Evolutionary conservation across 768 basidiomycete species (phyloP).

Genomic region (Termitomyces sp.): DNA sequence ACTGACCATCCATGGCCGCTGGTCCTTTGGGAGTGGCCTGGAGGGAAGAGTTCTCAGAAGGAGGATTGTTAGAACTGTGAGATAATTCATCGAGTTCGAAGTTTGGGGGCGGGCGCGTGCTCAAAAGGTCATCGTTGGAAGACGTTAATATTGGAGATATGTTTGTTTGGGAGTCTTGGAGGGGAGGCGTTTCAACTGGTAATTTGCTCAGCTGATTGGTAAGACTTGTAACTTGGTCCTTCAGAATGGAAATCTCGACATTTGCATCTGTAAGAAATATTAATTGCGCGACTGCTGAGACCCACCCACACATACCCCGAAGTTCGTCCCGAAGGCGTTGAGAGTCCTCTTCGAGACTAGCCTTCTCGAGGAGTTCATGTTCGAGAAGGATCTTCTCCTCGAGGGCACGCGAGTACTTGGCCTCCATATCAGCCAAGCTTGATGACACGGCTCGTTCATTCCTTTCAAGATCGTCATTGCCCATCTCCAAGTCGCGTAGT

Average conservation of each 20-base stretch:
- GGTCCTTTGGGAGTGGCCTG: constrained; percentile 35
- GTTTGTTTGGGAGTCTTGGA: constrained; percentile 28
- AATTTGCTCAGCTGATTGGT: constrained; percentile 28
- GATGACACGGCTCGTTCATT: constrained; percentile 88
- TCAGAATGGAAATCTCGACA: constrained; percentile 78
- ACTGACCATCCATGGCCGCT: constrained; percentile 35
- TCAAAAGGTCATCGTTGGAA: constrained; percentile 55
- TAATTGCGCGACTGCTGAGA: neutral
- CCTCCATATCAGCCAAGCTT: constrained; percentile 78
- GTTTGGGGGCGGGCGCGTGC: constrained; percentile 54
- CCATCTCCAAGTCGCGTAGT: constrained; percentile 89
- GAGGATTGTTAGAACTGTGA: constrained; percentile 34
- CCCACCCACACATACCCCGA: constrained; percentile 53
- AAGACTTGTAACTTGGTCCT: constrained; percentile 52
- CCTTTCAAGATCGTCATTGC: constrained; percentile 95
- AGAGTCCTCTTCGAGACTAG: constrained; percentile 81
- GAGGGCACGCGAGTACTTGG: constrained; percentile 82
- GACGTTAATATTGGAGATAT: constrained; percentile 23
- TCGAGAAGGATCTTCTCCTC: constrained; percentile 98
- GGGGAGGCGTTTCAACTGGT: constrained; percentile 21
- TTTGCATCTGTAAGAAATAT: constrained; percentile 58
- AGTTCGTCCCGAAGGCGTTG: constrained; percentile 92
- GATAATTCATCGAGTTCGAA: constrained; percentile 55
- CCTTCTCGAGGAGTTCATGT: constrained; percentile 90
- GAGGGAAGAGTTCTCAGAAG: constrained; percentile 31